Conservation (phyloP, 2,329 filamentous ascomycete genomes). For the Apiospora saccharicola region DNA sequence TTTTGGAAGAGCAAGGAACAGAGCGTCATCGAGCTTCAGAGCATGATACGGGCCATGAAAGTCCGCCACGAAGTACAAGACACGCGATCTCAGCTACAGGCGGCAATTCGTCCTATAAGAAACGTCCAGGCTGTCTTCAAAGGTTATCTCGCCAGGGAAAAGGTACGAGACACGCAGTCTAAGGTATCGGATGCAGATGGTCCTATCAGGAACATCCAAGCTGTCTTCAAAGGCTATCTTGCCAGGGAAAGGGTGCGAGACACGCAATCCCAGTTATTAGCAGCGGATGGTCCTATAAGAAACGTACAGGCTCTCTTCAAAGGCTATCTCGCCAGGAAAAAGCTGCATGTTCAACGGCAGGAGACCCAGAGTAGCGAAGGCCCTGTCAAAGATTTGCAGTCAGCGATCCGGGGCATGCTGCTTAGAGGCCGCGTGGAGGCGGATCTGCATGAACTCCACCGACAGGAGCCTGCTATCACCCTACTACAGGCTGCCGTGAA, state of each 20-base stretch:
- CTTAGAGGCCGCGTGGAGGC: constrained; percentile 58
- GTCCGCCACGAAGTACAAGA: constrained; percentile 65
- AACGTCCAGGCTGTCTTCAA: constrained; percentile 72
- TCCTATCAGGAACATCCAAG: constrained; percentile 71
- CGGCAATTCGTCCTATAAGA: constrained; percentile 66
- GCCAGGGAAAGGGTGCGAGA: constrained; percentile 60
- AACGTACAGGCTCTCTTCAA: constrained; percentile 72
- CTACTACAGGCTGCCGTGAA: constrained; percentile 72
- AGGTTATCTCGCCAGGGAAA: constrained; percentile 70
- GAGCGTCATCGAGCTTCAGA: constrained; percentile 82
- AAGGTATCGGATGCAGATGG: constrained; percentile 63
- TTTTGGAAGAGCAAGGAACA: constrained; percentile 75
- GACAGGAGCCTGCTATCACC: constrained; percentile 57
- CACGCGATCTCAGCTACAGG: constrained; percentile 60
- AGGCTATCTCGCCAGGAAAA: constrained; percentile 70
- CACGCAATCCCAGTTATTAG: constrained; percentile 61
- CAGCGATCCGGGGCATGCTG: constrained; percentile 71
- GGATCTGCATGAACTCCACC: constrained; percentile 60
- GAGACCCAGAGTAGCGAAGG: constrained; percentile 61
- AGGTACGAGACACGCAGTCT: constrained; percentile 55
- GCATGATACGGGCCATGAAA: constrained; percentile 75
- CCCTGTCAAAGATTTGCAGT: constrained; percentile 67
- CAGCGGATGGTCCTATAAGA: constrained; percentile 67
- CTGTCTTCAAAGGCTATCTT: constrained; percentile 71
- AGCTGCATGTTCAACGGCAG: constrained; percentile 61